A percentile compares a stretch with the other conserved stretches of the same genome.
phyloP scores from a whole-genome alignment of 306 rosid genomes.

The Dryas octopetala region DNA sequence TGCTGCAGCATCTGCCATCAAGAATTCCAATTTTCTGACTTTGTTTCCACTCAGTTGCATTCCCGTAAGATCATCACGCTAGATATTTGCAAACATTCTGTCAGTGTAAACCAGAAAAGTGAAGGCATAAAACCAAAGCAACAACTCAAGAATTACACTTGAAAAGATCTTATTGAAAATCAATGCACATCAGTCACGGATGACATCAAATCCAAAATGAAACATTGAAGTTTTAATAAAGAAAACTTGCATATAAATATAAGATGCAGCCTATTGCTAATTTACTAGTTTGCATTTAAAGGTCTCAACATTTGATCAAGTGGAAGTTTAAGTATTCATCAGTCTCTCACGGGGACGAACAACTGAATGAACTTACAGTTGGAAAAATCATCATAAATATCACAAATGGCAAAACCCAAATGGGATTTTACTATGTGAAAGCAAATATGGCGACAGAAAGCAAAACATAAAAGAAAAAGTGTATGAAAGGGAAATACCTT shows the following conservation, averaged over 20 bases:
- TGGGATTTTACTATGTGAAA: not conserved
- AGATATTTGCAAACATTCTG: conserved; percentile 20
- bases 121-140: conserved; percentile 3
- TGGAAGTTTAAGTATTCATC: not conserved
- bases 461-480: not conserved
- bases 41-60: conserved; percentile 95
- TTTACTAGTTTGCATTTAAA: not conserved
- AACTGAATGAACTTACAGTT: not conserved
- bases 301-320: not conserved
- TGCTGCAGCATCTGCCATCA: conserved; percentile 80
- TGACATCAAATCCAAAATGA: not conserved
- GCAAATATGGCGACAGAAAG: not conserved
- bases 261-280: not conserved
- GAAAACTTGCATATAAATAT: not conserved
- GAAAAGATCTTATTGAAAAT: not conserved
- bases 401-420: conserved; percentile 1
- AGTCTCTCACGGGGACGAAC: not conserved
- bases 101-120: conserved; percentile 28
- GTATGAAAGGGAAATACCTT: conserved; percentile 45
- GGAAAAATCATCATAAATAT: not conserved
- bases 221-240: not conserved
- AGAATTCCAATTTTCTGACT: conserved; percentile 87
- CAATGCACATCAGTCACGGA: no score
- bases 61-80: conserved; percentile 96
- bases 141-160: not conserved